These are phyloP conservation scores for Hippophae gyantsensis DNA, from an alignment of 306 rosid genomes.

Conservation along the genomic window DNA sequence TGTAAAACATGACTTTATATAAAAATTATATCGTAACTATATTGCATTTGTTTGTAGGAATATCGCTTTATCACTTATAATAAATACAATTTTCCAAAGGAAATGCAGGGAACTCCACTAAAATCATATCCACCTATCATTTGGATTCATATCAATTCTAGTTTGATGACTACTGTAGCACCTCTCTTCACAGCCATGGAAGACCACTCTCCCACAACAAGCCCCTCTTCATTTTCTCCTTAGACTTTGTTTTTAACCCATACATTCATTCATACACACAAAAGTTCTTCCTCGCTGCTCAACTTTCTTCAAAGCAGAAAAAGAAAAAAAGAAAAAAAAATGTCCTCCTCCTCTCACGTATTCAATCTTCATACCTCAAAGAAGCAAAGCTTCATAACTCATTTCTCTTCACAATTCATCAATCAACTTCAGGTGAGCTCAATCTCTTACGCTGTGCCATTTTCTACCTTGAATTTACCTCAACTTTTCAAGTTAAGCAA, in stretches of 20 bases:
- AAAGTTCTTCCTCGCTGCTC: neutral
- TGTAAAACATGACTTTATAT: too few relatives aligned
- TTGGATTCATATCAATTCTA: constrained; percentile 24
- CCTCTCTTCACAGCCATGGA: constrained; percentile 7
- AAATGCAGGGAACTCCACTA: neutral
- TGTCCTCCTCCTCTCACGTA: constrained; percentile 53
- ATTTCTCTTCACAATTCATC: constrained; percentile 44
- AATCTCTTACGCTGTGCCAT: constrained; percentile 21
- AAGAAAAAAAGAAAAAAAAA: constrained; percentile 15
- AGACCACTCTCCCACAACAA: constrained; percentile 12
- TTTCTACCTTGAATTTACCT: constrained; percentile 19
- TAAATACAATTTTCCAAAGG: too few relatives aligned
- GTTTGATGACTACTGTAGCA: neutral
- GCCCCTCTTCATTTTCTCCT: constrained; percentile 20
- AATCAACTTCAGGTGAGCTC: constrained; percentile 45
- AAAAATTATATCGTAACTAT: too few relatives aligned
- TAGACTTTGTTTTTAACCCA: neutral
- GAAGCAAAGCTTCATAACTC: constrained; percentile 27
- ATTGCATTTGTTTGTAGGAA: too few relatives aligned
- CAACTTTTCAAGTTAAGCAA: constrained; percentile 26
- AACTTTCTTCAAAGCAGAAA: neutral
- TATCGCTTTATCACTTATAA: too few relatives aligned
- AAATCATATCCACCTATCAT: constrained; percentile 29
- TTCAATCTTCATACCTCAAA: constrained; percentile 45
- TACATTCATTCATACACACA: constrained; percentile 1